A percentile compares a stretch with the other conserved stretches of the same genome.
These are phyloP conservation scores for Fusarium sp. DNA, from an alignment of 2,329 filamentous ascomycete genomes.

Conservation along the genomic window DNA sequence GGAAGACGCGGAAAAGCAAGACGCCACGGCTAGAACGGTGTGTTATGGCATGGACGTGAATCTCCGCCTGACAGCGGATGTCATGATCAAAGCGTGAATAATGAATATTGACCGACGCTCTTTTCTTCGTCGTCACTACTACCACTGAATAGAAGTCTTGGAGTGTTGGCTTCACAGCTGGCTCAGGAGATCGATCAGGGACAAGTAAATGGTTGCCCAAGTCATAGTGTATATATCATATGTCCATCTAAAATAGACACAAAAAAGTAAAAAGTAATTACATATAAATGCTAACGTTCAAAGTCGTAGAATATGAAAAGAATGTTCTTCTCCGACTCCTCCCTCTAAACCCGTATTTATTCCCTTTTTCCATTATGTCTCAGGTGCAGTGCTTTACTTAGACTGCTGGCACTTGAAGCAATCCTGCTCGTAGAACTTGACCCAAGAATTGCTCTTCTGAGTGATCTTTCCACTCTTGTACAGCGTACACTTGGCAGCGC, in stretches of 20 bases:
- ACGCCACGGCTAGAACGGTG: background rate
- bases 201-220: slow-evolving; percentile 23
- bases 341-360: background rate
- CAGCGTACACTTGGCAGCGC: slow-evolving; percentile 23
- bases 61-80: background rate
- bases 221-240: slow-evolving; percentile 25
- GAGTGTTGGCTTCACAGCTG: background rate
- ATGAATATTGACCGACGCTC: background rate
- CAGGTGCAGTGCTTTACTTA: background rate
- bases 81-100: background rate
- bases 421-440: slow-evolving; percentile 28
- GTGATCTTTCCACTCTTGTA: slow-evolving; percentile 18
- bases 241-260: slow-evolving; percentile 11
- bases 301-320: slow-evolving; percentile 22
- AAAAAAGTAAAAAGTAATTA: slow-evolving; percentile 20
- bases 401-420: slow-evolving; percentile 22
- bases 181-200: background rate
- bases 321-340: background rate
- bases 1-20: background rate
- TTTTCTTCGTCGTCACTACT: background rate
- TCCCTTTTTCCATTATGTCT: background rate
- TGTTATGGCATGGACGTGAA: background rate
- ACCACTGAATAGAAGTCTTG: background rate
- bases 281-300: slow-evolving; percentile 23
- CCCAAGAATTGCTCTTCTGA: background rate